A percentile compares a stretch with the other conserved stretches of the same genome.
Conservation (phyloP, 371 early-diverging fungal genomes). For the Rhizopus delemar region DNA sequence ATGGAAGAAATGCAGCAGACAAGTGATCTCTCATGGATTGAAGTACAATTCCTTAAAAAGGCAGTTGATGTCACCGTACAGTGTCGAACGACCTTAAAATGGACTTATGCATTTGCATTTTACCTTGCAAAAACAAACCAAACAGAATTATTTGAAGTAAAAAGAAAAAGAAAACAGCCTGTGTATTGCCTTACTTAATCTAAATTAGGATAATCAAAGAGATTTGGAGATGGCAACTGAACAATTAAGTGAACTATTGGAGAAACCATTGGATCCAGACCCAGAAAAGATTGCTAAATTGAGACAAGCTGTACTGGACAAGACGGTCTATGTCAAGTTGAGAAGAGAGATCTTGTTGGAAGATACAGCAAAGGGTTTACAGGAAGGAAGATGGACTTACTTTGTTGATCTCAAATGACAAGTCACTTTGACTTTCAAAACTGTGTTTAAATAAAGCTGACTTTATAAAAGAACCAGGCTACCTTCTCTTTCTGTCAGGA, state of each 20-base stretch:
- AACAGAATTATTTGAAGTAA: constrained; percentile 86
- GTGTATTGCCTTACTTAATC: no score
- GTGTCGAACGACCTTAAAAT: constrained; percentile 90
- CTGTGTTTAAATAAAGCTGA: not conserved
- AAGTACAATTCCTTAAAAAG: constrained; percentile 93
- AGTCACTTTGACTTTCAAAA: no score
- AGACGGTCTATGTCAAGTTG: constrained; percentile 74
- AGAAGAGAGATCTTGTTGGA: constrained; percentile 77
- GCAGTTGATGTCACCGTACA: constrained; percentile 88
- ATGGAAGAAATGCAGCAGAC: constrained; percentile 95
- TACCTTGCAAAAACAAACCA: constrained; percentile 83
- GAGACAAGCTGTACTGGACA: constrained; percentile 80
- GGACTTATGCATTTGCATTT: constrained; percentile 96
- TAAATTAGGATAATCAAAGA: constrained; percentile 80
- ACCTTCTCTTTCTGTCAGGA: not conserved
- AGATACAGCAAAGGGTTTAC: constrained; percentile 78
- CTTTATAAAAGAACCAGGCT: not conserved
- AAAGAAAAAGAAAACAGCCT: not conserved
- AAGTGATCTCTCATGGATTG: constrained; percentile 96
- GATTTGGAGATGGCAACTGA: constrained; percentile 96
- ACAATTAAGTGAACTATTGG: constrained; percentile 83
- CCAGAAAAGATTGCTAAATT: constrained; percentile 73
- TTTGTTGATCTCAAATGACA: constrained; percentile 23
- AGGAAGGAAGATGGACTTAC: constrained; percentile 74
- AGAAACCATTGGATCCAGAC: constrained; percentile 67